These are phyloP conservation scores for Beauveria medogensis DNA, from an alignment of 2,329 filamentous ascomycete genomes.

Conservation along the genomic window DNA sequence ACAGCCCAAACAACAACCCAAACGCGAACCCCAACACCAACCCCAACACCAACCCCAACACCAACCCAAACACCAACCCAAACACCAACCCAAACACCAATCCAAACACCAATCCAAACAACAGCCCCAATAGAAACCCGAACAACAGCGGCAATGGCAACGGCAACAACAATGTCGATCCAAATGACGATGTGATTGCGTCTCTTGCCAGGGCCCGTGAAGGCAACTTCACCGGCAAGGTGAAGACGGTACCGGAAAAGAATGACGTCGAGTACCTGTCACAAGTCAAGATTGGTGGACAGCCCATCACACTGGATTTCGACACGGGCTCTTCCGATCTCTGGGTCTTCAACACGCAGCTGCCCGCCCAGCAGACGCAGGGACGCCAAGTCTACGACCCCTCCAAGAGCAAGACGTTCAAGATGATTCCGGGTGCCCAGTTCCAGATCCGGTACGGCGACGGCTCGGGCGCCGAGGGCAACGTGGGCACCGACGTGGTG, in stretches of 20 bases:
- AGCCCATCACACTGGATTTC: slow-evolving; percentile 61
- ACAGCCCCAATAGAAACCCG: background rate
- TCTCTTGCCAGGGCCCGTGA: background rate
- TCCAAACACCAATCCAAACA: background rate
- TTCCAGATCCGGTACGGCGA: slow-evolving; percentile 66
- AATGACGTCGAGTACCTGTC: slow-evolving; percentile 61
- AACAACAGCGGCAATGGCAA: too few species aligned
- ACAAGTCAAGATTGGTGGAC: slow-evolving; percentile 61
- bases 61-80: too few species aligned
- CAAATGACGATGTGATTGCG: background rate
- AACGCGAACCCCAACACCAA: too few species aligned
- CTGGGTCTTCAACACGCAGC: slow-evolving; percentile 62
- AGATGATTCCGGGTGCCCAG: slow-evolving; percentile 32
- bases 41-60: too few species aligned
- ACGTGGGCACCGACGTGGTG: slow-evolving; percentile 61
- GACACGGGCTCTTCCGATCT: slow-evolving; percentile 70
- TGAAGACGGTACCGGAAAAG: slow-evolving; percentile 52
- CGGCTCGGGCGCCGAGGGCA: slow-evolving; percentile 52
- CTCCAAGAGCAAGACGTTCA: slow-evolving; percentile 26
- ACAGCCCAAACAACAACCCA: too few species aligned
- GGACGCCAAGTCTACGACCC: slow-evolving; percentile 41
- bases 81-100: background rate
- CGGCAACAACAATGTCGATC: background rate
- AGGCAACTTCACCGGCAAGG: slow-evolving; percentile 37
- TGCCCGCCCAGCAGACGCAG: slow-evolving; percentile 34